Evolutionary conservation across 345 rosid genomes (phyloP).

Genomic region (Kernera saxatilis): DNA sequence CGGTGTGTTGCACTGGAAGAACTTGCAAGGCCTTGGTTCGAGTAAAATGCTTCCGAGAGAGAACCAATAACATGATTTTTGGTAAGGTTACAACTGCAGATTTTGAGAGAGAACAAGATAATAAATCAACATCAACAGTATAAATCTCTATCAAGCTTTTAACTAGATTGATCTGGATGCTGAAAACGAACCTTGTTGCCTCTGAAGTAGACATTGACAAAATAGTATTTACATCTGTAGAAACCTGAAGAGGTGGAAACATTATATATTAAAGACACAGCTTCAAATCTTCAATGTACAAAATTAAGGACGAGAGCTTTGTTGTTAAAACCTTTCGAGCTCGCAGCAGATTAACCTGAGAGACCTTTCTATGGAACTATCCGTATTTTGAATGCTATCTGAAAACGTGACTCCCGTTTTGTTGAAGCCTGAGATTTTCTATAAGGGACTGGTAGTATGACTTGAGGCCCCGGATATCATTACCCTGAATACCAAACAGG

Average conservation of each 20-base stretch:
- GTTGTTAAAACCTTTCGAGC: not conserved
- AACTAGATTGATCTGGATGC: not conserved
- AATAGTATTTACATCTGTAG: constrained; percentile 21
- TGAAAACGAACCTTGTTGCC: constrained; percentile 23
- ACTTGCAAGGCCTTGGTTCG: constrained; percentile 4
- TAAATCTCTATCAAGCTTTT: not conserved
- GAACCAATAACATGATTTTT: constrained; percentile 3
- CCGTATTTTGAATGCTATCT: constrained; percentile 51
- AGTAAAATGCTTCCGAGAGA: not conserved
- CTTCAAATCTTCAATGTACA: not conserved
- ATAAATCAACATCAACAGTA: not conserved
- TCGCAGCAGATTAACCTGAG: constrained; percentile 6
- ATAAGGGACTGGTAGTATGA: constrained; percentile 66
- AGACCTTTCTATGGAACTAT: not conserved
- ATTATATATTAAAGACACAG: not conserved
- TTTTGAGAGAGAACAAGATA: not conserved
- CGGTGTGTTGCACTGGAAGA: constrained; percentile 1
- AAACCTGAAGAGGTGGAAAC: constrained; percentile 5
- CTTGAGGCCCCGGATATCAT: constrained; percentile 60
- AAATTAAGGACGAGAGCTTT: not conserved
- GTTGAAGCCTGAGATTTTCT: constrained; percentile 64
- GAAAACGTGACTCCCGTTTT: constrained; percentile 74
- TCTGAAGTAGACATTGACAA: constrained; percentile 15
- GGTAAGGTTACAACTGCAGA: constrained; percentile 24
- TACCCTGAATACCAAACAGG: constrained; percentile 46